phyloP scores from a whole-genome alignment of 192 early-diverging fungal species.

The Phlyctochytrium bullatum region DNA sequence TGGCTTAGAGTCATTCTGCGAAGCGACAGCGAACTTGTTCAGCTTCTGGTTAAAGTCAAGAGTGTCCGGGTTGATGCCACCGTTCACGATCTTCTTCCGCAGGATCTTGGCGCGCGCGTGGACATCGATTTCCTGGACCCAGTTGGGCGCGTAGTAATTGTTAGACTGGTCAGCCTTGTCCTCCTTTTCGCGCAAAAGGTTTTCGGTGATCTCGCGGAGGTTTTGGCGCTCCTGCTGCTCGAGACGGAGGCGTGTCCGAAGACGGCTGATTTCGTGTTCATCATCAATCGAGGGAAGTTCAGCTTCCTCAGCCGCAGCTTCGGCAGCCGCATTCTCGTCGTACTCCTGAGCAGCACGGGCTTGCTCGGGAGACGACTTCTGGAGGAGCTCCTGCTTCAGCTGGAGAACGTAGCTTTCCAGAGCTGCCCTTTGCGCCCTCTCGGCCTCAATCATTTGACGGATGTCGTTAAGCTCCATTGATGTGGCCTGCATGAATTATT shows the following conservation, averaged over 20 bases:
- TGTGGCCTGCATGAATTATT: background rate
- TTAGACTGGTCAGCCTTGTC: too few species aligned
- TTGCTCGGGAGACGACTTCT: conserved; percentile 8
- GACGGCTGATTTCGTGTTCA: conserved; percentile 7
- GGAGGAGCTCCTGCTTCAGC: conserved; percentile 33
- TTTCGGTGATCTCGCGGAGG: conserved; percentile 24
- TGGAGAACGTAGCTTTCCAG: conserved; percentile 32
- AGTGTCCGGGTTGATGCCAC: conserved; percentile 21
- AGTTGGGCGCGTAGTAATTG: conserved; percentile 9
- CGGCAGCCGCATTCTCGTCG: conserved; percentile 26
- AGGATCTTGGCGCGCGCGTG: conserved; percentile 27
- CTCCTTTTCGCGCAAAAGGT: conserved; percentile 24
- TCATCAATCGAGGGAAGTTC: conserved; percentile 7
- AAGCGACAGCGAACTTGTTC: conserved; percentile 16
- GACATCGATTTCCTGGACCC: conserved; percentile 29
- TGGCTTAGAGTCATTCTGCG: conserved; percentile 16
- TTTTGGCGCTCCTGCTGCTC: conserved; percentile 27
- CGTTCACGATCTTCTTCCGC: conserved; percentile 24
- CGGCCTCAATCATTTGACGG: conserved; percentile 27
- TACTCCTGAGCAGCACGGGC: conserved; percentile 4
- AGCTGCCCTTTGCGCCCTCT: conserved; percentile 25
- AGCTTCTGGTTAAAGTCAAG: conserved; percentile 29
- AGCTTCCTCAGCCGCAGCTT: conserved; percentile 12
- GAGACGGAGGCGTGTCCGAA: conserved; percentile 20
- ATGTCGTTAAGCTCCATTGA: conserved; percentile 23